Percentiles rank a stretch among this genome's conserved stretches.
These are phyloP conservation scores for Boletus coccyginus DNA, from an alignment of 768 basidiomycete genomes.

Conservation along the genomic window DNA sequence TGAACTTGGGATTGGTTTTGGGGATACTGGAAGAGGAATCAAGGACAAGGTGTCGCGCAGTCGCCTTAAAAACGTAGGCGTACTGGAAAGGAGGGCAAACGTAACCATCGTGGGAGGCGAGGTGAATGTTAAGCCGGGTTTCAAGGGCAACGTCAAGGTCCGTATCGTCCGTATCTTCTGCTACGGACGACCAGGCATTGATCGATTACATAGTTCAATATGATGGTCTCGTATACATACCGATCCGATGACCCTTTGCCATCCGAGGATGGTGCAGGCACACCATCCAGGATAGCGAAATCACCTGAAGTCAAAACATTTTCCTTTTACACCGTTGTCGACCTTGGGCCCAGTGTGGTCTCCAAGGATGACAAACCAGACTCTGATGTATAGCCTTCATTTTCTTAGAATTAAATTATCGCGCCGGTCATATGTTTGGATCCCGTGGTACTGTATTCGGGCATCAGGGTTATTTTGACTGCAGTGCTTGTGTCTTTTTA, in stretches of 20 bases:
- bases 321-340: conserved; percentile 83
- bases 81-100: conserved; percentile 89
- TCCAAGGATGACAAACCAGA: conserved; percentile 50
- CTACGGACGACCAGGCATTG: not conserved
- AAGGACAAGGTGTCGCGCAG: conserved; percentile 46
- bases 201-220: conserved; percentile 68
- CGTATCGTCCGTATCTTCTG: conserved; percentile 44
- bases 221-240: conserved; percentile 94
- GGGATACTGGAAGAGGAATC: conserved; percentile 37
- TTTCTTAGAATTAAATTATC: not conserved
- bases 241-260: conserved; percentile 81
- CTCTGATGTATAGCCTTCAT: conserved; percentile 10
- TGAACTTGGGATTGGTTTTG: conserved; percentile 30
- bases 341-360: conserved; percentile 68
- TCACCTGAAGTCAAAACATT: conserved; percentile 81
- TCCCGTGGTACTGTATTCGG: not conserved
- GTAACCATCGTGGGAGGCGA: conserved; percentile 87
- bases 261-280: conserved; percentile 55
- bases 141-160: conserved; percentile 76
- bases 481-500: not conserved
- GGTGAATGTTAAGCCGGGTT: conserved; percentile 79
- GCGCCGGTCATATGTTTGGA: not conserved
- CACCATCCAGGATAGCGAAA: conserved; percentile 45
- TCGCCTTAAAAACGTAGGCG: conserved; percentile 62
- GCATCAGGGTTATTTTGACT: not conserved